Conservation (phyloP, 768 basidiomycete species). For the Amanita pallidorosea region DNA sequence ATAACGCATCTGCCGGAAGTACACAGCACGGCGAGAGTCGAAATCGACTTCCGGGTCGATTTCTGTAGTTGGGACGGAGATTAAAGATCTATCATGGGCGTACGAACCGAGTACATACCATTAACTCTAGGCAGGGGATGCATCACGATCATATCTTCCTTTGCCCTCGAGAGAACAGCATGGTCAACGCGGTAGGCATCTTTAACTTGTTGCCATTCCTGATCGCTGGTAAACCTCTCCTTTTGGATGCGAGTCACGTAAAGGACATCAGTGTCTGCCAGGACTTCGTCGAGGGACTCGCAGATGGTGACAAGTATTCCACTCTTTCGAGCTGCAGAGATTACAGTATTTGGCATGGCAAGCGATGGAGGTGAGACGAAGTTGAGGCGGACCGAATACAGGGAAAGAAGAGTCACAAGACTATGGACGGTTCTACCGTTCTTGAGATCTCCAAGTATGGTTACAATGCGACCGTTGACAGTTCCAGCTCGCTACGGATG, state of each 20-base stretch:
- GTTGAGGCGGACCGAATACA: slow-evolving; percentile 91
- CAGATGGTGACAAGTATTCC: slow-evolving; percentile 71
- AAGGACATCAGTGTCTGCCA: slow-evolving; percentile 88
- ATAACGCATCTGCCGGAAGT: slow-evolving; percentile 98
- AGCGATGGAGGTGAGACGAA: slow-evolving; percentile 85
- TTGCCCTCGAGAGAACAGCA: slow-evolving; percentile 84
- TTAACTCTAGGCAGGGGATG: slow-evolving; percentile 95
- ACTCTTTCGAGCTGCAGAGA: slow-evolving; percentile 74
- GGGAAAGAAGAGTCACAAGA: slow-evolving; percentile 81
- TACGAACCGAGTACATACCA: slow-evolving; percentile 30
- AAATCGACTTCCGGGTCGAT: slow-evolving; percentile 99
- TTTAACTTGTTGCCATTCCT: slow-evolving; percentile 86
- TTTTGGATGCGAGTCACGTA: slow-evolving; percentile 96
- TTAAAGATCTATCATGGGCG: slow-evolving; percentile 1
- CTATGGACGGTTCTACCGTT: slow-evolving; percentile 97
- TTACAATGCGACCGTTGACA: slow-evolving; percentile 92
- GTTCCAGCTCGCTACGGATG: slow-evolving; percentile 95
- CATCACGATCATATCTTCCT: slow-evolving; percentile 98
- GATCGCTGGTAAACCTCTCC: slow-evolving; percentile 77
- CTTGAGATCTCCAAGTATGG: slow-evolving; percentile 90
- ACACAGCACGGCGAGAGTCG: slow-evolving; percentile 86
- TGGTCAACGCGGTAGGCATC: slow-evolving; percentile 92
- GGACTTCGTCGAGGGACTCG: slow-evolving; percentile 85
- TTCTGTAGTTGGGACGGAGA: slow-evolving; percentile 40
- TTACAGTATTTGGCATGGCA: slow-evolving; percentile 82